Evolutionary conservation across 2,329 filamentous ascomycete species (phyloP), one percentile per base, ranked within the genome.

Genomic region (Balansia obtecta): DNA sequence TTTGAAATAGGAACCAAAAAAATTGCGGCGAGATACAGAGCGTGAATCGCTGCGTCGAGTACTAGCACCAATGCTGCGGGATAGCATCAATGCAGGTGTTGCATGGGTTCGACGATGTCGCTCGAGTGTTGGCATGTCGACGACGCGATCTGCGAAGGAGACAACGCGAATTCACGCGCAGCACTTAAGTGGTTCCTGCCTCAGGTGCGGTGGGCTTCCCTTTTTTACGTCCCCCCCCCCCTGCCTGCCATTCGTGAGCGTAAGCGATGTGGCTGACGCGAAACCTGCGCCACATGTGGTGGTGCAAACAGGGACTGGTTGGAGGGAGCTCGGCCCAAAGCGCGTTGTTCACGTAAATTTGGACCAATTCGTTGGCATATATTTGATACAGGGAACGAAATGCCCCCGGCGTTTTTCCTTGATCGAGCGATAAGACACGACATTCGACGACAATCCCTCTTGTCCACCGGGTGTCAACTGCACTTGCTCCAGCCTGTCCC

Each of bases 141-240:
- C 58, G 65, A 68, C 66, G 66, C 66, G 66, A 55, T 63, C 30
- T 43, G 48, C 40, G 54, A 48, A 52, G 39, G 58, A 59, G 56
- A 65, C 64, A 68, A 68, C 66, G 66, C 66, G 66, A 59, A 55
- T 52, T 48, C 52, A 67, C 65, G 66, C 65, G 65, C 61, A 62
- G 56, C 62, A 67, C 66, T 67, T 62, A 68, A 63, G 57, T 55
- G 55, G 55, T 58, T 53, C 52, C 38, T 67, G 64, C 65, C 65
- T 66, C 54, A 67, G 66, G 65, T 57, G 57, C 7, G 7, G 8
- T 11, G 9, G 9, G 33, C 27, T 30, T 34, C 13, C 20, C 50
- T 20, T 18, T 22, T 13, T 22, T 22, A n/a, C n/a, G n/a, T n/a
- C n/a, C n/a, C n/a, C 16, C 9, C 34, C 39, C 39, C 45, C n/a